Percentiles rank a stretch among this genome's conserved stretches.
These are phyloP conservation scores for Epichloe sibirici DNA, from an alignment of 2,329 filamentous ascomycete genomes.

Conservation along the genomic window DNA sequence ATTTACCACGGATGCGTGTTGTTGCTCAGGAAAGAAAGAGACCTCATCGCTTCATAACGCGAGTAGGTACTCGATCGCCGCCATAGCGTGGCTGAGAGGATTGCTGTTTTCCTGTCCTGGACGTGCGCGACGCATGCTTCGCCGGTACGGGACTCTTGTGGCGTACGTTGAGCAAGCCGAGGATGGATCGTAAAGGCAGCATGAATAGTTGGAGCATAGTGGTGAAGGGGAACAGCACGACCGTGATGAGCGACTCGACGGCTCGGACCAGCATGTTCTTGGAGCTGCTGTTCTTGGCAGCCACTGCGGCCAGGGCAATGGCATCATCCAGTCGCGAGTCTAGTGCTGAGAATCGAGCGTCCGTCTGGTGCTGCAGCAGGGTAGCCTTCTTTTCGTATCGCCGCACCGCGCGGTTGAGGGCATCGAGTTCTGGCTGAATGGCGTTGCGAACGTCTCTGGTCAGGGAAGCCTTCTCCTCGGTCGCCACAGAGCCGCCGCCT, in stretches of 20 bases:
- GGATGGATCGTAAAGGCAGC: conserved; percentile 29
- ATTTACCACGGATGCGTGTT: too few relatives aligned
- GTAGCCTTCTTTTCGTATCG: conserved; percentile 84
- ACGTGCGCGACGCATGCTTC: conserved; percentile 9
- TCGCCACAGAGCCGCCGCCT: conserved; percentile 20
- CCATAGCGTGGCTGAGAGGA: conserved; percentile 19
- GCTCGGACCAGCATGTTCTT: conserved; percentile 26
- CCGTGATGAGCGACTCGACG: conserved; percentile 22
- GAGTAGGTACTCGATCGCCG: conserved; percentile 23
- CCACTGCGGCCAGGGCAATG: conserved; percentile 67
- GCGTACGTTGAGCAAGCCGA: conserved; percentile 20
- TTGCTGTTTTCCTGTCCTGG: conserved; percentile 1
- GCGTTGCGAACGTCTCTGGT: conserved; percentile 48
- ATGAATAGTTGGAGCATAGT: conserved; percentile 26
- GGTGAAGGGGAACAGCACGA: conserved; percentile 30
- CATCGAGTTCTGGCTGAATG: conserved; percentile 74
- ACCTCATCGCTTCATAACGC: conserved; percentile 18
- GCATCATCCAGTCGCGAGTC: conserved; percentile 65
- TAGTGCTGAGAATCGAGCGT: conserved; percentile 59
- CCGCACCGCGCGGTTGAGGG: conserved; percentile 75
- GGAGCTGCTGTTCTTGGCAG: conserved; percentile 39
- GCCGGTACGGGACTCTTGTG: conserved; percentile 15
- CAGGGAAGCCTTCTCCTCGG: conserved; percentile 31
- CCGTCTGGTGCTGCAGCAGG: conserved; percentile 61
- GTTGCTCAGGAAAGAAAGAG: too few relatives aligned